Evolutionary conservation across 2,329 filamentous ascomycete species (phyloP), one percentile per base, ranked within the genome.

Genomic region (Aspergillus nomiae): DNA sequence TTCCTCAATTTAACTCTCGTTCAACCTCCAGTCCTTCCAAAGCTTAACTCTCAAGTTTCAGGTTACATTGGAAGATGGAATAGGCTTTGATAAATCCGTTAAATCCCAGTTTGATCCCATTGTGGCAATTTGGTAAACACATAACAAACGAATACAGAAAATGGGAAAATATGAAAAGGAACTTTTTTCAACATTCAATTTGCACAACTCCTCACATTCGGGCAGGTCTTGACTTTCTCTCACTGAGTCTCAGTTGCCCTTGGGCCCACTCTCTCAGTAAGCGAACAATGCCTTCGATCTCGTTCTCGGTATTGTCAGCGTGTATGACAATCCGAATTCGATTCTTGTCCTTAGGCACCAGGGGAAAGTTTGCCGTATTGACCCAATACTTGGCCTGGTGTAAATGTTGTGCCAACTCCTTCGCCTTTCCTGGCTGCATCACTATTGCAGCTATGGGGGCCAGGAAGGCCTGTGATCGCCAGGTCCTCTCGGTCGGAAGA

Each of bases 261-360:
- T 14, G 16, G 12, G 61, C 61, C 61, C 60, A 65, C n/a, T 45
- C 46, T 48, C 58, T 54, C 24, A 65, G 54, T 5, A 58, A 26
- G 2, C 50, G 34, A 6, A 65, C 56, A 10, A 65, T 43, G 9
- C 30, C 30, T 19, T 59, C 45, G 19, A 65, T 63, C 34, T 65
- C 24, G 36, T 56, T 41, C 12, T 21, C 26, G 7, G 61, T 65
- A 41, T 65, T 65, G 41, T 63, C 58, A 8, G 63, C 56, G 28
- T 65, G 63, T 3, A 65, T 51, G 41, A 63, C 56, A 21, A 65
- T 43, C 34, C 63, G 61, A 24, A 65, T 48, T 12, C 63, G 63
- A 53, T 55, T 56, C n/a, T 50, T 58, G 10, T 34, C 36, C 24
- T 56, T 55, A 8, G 63, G 60, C 4, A 65, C 63, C 2, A 53